phyloP scores from a whole-genome alignment of 2,329 filamentous ascomycete species.

The Macrophomina tecta region DNA sequence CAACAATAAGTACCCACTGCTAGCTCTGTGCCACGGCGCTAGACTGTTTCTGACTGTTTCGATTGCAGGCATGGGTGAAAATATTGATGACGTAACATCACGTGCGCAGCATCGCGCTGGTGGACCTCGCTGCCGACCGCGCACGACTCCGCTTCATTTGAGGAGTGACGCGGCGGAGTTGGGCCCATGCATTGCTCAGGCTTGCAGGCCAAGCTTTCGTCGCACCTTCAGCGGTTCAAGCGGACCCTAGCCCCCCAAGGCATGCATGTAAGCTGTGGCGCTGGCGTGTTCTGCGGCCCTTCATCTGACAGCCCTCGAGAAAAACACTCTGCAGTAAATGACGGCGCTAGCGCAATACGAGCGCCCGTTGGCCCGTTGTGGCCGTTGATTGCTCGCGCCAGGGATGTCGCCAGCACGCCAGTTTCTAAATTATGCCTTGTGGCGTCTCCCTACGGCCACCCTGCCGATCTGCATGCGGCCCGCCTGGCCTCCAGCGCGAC shows the following conservation, averaged over 20 bases:
- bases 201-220: background rate
- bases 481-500: background rate
- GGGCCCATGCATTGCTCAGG: background rate
- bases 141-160: background rate
- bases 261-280: background rate
- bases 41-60: background rate
- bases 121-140: background rate
- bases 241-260: background rate
- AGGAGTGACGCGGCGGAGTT: background rate
- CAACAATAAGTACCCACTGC: background rate
- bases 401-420: constrained; percentile 12
- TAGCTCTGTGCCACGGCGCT: background rate
- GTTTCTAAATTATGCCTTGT: constrained; percentile 12
- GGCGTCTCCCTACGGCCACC: constrained; percentile 16
- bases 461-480: constrained; percentile 19
- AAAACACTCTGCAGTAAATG: background rate
- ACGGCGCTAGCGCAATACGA: constrained; percentile 13
- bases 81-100: constrained; percentile 2
- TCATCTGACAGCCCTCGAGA: background rate
- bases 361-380: background rate
- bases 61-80: background rate
- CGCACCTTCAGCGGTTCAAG: background rate
- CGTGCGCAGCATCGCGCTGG: background rate
- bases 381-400: constrained; percentile 12
- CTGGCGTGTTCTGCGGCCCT: background rate